Base-by-base conservation (phyloP, 2,329 filamentous ascomycete genomes). In the Mollisiaceae sp. region DNA sequence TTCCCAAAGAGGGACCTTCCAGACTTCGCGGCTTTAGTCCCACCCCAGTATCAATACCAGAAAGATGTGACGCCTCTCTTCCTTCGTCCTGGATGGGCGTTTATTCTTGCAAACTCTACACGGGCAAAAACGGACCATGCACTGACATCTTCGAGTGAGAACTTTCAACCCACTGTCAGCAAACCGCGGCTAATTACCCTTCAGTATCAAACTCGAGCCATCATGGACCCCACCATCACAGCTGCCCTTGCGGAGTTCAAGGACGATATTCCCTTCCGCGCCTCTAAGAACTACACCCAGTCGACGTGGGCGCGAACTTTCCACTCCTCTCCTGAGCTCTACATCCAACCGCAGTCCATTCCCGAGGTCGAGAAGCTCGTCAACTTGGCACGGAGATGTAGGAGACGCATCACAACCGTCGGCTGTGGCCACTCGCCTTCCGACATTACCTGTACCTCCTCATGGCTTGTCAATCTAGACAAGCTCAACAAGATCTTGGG, bases 271-370 rank as follows among this genome's bases (percentile, higher is more conserved):
- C 88, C 93, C 52, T 97, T 98, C 81, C 91, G 90, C 77, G 91
- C 92, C 6, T 84, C 84, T 65, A 82, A 85, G 66, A 82, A 86
- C 61, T 89, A 98, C 78, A 80, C 89, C 58, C 95, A 98, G 81
- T 89, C 90, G 74, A 99, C 95, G 22, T 99, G 95, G 95, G 95
- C 95, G 45, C 89, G 90, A 75, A 98, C 95, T 59, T 97, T 96
- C 81, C 89, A 91, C 74, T 95, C 91, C 59, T 86, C 89, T 20
- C 95, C 95, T 2, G 93, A 97, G 82, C 88, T 98, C 65, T 97
- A 94, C 79, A 88, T 98, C 72, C 91, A 91, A 74, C 95, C 95
- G 2, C 85, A 91, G 73, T 90, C 89, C 1, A 82, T 95, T 60
- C 81, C 82, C 15, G 94, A 98, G 79, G 86, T 99, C 70, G 90